A percentile compares a stretch with the other conserved stretches of the same genome.
phyloP scores from a whole-genome alignment of 2,329 filamentous ascomycete species.

The Sarocladium oryzae region DNA sequence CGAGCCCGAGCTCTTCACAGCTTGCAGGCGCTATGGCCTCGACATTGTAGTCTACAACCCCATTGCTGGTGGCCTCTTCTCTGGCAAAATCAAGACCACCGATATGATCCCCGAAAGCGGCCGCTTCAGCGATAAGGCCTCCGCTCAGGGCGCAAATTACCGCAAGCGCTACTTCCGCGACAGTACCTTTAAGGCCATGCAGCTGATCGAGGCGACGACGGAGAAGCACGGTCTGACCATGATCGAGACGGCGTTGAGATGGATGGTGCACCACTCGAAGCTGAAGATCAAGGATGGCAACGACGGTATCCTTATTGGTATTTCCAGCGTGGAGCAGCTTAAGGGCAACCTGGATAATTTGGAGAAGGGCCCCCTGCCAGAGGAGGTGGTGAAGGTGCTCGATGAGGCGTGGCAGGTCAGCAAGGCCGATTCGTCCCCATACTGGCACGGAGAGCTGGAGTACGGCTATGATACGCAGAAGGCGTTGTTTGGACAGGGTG shows the following conservation, averaged over 20 bases:
- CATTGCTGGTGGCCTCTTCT: slow-evolving; percentile 72
- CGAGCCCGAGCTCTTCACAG: slow-evolving; percentile 67
- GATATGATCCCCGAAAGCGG: slow-evolving; percentile 59
- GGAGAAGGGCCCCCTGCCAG: slow-evolving; percentile 66
- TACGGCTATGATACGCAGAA: slow-evolving; percentile 61
- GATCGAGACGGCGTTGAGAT: slow-evolving; percentile 68
- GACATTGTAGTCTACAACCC: slow-evolving; percentile 81
- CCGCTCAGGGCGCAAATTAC: slow-evolving; percentile 46
- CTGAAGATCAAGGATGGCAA: slow-evolving; percentile 45
- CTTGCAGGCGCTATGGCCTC: slow-evolving; percentile 68
- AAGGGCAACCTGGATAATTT: slow-evolving; percentile 50
- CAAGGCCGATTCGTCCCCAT: slow-evolving; percentile 49
- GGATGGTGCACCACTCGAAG: slow-evolving; percentile 64
- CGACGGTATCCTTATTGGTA: slow-evolving; percentile 55
- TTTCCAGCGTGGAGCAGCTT: slow-evolving; percentile 51
- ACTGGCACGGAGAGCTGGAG: slow-evolving; percentile 55
- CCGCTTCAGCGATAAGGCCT: slow-evolving; percentile 58
- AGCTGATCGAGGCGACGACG: slow-evolving; percentile 60
- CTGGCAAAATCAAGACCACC: slow-evolving; percentile 67
- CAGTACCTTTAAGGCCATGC: slow-evolving; percentile 54
- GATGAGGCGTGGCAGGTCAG: slow-evolving; percentile 72
- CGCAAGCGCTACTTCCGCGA: slow-evolving; percentile 68
- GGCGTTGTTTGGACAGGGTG: slow-evolving; percentile 43
- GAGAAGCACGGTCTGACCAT: slow-evolving; percentile 62
- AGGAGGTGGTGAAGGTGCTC: slow-evolving; percentile 66